Conservation (phyloP, 306 rosid species). For the Luffa acutangula region DNA sequence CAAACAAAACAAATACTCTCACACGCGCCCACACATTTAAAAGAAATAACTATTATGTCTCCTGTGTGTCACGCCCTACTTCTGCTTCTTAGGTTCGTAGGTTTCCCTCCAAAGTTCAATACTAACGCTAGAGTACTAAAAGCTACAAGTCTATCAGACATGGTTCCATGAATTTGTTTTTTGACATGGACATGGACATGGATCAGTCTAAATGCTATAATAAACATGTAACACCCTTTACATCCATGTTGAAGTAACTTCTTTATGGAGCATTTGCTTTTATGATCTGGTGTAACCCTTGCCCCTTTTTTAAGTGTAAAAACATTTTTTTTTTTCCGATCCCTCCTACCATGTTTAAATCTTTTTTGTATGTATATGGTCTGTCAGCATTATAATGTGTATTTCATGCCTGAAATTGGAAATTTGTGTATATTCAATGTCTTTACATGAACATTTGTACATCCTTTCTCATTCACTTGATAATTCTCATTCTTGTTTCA, state of each 20-base stretch:
- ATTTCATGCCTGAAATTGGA: background rate
- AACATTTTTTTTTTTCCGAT: background rate
- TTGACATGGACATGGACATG: background rate
- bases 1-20: no score
- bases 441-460: background rate
- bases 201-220: background rate
- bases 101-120: background rate
- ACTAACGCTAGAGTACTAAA: background rate
- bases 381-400: background rate
- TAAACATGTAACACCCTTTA: background rate
- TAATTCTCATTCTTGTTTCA: background rate
- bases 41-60: background rate
- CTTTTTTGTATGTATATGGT: background rate
- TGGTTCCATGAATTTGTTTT: background rate
- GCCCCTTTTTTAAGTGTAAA: background rate
- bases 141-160: background rate
- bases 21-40: background rate
- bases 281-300: background rate
- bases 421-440: background rate
- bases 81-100: background rate
- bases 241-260: background rate
- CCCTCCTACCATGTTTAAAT: background rate
- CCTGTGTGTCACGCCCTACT: background rate
- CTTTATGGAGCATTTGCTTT: background rate
- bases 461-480: background rate